Evolutionary conservation across 2,329 filamentous ascomycete species (phyloP).

Genomic region (Microdochium trichocladiopsis): DNA sequence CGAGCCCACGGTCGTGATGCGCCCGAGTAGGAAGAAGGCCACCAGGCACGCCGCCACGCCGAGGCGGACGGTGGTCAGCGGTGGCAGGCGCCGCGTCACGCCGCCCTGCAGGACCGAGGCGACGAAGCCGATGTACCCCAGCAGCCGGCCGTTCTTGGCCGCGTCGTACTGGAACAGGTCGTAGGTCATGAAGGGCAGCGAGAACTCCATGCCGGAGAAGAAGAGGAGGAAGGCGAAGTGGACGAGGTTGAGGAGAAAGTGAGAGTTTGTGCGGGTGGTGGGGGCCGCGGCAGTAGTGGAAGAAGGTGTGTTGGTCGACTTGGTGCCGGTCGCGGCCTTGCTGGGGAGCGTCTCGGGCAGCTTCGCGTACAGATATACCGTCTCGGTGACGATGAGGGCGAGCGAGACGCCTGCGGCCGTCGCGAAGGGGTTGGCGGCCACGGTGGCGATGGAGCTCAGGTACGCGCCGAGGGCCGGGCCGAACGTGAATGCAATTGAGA

Average conservation of each 20-base stretch:
- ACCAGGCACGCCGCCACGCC: conserved; percentile 71
- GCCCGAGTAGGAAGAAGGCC: conserved; percentile 74
- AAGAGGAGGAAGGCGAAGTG: conserved; percentile 92
- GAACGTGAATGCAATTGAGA: conserved; percentile 95
- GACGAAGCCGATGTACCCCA: conserved; percentile 86
- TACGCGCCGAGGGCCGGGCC: conserved; percentile 88
- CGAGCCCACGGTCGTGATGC: conserved; percentile 57
- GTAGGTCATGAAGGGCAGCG: conserved; percentile 93
- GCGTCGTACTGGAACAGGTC: conserved; percentile 82
- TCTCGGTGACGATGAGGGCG: conserved; percentile 78
- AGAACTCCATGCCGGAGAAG: conserved; percentile 98
- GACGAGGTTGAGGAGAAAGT: conserved; percentile 71
- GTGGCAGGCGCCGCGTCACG: conserved; percentile 79
- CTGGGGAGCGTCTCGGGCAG: conserved; percentile 82
- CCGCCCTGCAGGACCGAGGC: conserved; percentile 89
- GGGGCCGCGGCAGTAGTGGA: conserved; percentile 11
- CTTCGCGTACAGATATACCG: conserved; percentile 73
- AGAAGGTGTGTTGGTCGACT: conserved; percentile 15
- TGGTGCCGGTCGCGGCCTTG: conserved; percentile 27
- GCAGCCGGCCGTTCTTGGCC: conserved; percentile 72
- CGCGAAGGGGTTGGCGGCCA: conserved; percentile 88
- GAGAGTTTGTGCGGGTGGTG: conserved; percentile 67
- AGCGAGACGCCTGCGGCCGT: conserved; percentile 86
- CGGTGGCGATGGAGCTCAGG: conserved; percentile 67
- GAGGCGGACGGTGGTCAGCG: conserved; percentile 70